These are phyloP conservation scores for Cornus controversa DNA, from an alignment of 148 eudicot species.

Conservation along the genomic window DNA sequence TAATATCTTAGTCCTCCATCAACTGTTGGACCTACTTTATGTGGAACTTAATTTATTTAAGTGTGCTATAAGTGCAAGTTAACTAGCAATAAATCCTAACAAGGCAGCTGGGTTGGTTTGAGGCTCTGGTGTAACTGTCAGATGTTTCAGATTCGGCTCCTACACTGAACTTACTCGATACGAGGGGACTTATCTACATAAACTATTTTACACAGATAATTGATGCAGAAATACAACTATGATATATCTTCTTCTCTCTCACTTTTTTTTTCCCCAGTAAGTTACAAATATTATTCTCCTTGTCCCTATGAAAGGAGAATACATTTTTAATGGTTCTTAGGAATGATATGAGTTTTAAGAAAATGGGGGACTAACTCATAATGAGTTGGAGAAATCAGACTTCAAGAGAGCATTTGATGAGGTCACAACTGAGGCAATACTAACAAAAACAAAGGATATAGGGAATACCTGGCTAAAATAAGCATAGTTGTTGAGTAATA, in stretches of 20 bases:
- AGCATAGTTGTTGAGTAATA: not conserved
- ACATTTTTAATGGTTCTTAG: too few relatives aligned
- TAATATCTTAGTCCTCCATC: not conserved
- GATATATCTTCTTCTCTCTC: too few relatives aligned
- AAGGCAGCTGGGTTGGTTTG: too few relatives aligned
- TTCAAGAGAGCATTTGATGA: not conserved
- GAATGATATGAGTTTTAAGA: not conserved
- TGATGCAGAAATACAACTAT: too few relatives aligned
- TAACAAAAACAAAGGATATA: not conserved
- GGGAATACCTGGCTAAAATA: not conserved
- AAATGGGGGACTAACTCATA: not conserved
- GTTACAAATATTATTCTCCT: too few relatives aligned
- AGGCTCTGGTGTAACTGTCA: too few relatives aligned
- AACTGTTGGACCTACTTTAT: not conserved
- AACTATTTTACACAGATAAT: too few relatives aligned
- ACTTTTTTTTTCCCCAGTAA: too few relatives aligned
- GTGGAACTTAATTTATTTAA: not conserved
- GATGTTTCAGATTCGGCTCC: too few relatives aligned
- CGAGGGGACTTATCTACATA: too few relatives aligned
- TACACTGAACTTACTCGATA: too few relatives aligned
- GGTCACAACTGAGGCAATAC: not conserved
- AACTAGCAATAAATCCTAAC: not conserved
- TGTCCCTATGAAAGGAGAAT: too few relatives aligned
- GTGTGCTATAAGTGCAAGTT: not conserved
- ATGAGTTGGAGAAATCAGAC: not conserved